Evolutionary conservation across 2,329 filamentous ascomycete species (phyloP).

Genomic region (Capronia americana): DNA sequence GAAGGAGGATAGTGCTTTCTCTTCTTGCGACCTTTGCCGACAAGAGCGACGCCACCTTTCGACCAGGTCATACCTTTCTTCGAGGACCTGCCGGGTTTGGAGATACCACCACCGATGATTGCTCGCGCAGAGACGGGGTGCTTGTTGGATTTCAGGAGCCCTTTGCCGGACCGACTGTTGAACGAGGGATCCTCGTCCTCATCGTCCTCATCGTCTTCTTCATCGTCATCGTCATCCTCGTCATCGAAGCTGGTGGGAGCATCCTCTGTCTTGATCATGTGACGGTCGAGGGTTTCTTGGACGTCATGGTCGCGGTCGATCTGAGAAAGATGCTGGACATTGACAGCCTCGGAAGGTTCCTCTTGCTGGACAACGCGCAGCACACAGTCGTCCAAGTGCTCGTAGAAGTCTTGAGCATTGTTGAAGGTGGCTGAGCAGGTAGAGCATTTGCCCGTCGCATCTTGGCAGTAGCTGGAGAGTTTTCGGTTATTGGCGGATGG

Average conservation of each 20-base stretch:
- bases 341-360: conserved; percentile 64
- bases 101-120: conserved; percentile 56
- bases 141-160: conserved; percentile 57
- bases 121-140: conserved; percentile 59
- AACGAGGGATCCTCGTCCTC: conserved; percentile 50
- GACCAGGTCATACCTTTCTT: conserved; percentile 78
- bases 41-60: conserved; percentile 70
- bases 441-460: conserved; percentile 85
- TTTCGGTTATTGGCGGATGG: conserved; percentile 64
- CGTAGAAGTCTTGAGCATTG: conserved; percentile 94
- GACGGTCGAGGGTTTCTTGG: conserved; percentile 63
- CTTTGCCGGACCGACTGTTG: conserved; percentile 55
- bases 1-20: conserved; percentile 90
- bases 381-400: conserved; percentile 81
- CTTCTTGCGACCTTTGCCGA: conserved; percentile 78
- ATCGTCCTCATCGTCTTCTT: conserved; percentile 65
- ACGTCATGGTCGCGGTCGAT: conserved; percentile 66
- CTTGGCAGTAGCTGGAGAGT: conserved; percentile 72
- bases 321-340: conserved; percentile 61
- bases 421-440: conserved; percentile 86
- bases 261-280: conserved; percentile 60
- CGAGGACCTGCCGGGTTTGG: conserved; percentile 48
- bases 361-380: conserved; percentile 67
- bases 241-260: conserved; percentile 55
- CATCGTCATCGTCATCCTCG: conserved; percentile 63